Evolutionary conservation across 306 rosid species (phyloP).

Genomic region (Fragaria ananassa): DNA sequence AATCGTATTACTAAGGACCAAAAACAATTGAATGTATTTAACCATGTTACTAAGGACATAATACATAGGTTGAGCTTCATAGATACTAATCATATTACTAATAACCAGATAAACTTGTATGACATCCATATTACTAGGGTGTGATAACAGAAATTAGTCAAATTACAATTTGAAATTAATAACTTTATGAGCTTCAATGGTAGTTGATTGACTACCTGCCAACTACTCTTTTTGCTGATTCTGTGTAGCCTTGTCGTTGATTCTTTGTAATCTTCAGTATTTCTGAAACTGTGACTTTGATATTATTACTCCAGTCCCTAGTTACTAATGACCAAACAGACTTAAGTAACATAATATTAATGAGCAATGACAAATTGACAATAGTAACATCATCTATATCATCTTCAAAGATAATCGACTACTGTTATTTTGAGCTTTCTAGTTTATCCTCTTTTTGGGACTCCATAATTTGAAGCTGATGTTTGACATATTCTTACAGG

Average conservation of each 20-base stretch:
- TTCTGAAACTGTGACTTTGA: neutral
- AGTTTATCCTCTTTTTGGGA: neutral
- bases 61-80: neutral
- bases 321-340: neutral
- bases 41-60: neutral
- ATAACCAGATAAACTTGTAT: neutral
- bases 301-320: neutral
- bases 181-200: neutral
- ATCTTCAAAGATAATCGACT: neutral
- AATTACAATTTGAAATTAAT: neutral
- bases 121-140: neutral
- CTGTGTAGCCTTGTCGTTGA: neutral
- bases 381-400: neutral
- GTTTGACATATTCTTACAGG: slow-evolving; percentile 37
- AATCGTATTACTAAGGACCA: neutral
- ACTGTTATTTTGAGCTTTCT: neutral
- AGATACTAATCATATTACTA: neutral
- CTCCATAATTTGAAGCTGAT: neutral
- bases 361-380: neutral
- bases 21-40: neutral
- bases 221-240: neutral
- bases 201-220: neutral
- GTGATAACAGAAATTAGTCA: neutral
- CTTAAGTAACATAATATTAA: neutral
- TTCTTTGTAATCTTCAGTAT: neutral